Conservation (phyloP, 2,329 filamentous ascomycete species). For the Pezicula neosporulosa region DNA sequence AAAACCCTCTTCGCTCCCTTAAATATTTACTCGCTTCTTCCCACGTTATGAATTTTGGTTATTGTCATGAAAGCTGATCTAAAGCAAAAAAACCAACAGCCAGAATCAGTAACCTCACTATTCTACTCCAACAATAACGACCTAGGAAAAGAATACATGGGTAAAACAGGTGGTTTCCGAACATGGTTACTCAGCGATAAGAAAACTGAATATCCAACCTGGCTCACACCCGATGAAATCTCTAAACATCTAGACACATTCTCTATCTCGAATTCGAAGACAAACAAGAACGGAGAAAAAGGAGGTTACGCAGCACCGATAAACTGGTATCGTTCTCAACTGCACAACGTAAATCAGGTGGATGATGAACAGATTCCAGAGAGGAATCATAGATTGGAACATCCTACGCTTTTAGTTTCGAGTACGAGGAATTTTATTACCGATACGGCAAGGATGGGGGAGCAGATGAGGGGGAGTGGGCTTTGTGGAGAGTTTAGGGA, state of each 20-base stretch:
- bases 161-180: constrained; percentile 11
- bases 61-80: no score
- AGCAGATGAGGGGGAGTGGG: constrained; percentile 10
- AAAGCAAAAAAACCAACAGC: neutral
- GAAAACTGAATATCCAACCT: constrained; percentile 1
- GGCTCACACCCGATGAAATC: no score
- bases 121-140: constrained; percentile 11
- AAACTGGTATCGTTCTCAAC: constrained; percentile 15
- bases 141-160: constrained; percentile 14
- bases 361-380: constrained; percentile 12
- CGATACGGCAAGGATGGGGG: constrained; percentile 7
- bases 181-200: constrained; percentile 11
- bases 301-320: constrained; percentile 11
- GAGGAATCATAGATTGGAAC: constrained; percentile 3
- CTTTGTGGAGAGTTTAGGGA: constrained; percentile 2
- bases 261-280: neutral
- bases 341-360: constrained; percentile 13
- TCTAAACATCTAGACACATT: constrained; percentile 7
- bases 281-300: no score
- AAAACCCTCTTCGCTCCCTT: no score
- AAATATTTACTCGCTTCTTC: no score
- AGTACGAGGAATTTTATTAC: constrained; percentile 10
- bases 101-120: constrained; percentile 9
- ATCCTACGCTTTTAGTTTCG: constrained; percentile 12
- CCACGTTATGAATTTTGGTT: no score